Percentiles rank a stretch among this genome's conserved stretches.
phyloP scores from a whole-genome alignment of 768 basidiomycete species.

The Russula sp. region DNA sequence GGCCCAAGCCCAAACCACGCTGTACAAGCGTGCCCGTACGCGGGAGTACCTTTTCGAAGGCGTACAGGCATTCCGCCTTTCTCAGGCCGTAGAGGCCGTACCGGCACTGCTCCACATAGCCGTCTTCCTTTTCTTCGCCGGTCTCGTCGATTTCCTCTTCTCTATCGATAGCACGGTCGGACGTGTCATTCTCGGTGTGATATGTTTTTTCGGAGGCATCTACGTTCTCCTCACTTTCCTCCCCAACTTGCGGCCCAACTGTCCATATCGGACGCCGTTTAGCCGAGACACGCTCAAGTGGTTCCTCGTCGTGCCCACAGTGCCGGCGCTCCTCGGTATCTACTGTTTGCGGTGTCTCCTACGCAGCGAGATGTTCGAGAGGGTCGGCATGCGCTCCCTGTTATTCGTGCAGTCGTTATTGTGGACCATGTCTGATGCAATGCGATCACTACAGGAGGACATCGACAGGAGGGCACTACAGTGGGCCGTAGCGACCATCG shows the following conservation, averaged over 20 bases:
- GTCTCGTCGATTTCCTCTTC: conserved; percentile 22
- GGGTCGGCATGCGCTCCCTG: background rate
- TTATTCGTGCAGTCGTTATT: background rate
- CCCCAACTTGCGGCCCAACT: conserved; percentile 11
- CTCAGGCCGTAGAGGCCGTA: conserved; percentile 8
- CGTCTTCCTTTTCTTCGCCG: conserved; percentile 16
- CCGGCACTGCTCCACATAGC: conserved; percentile 14
- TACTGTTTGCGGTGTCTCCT: background rate
- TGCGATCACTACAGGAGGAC: background rate
- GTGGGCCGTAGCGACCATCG: conserved; percentile 12
- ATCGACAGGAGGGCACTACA: conserved; percentile 15
- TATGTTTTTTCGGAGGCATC: background rate
- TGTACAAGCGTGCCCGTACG: conserved; percentile 13
- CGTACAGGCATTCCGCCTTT: conserved; percentile 5
- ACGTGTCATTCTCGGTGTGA: background rate
- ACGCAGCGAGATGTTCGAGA: background rate
- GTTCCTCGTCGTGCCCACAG: conserved; percentile 1
- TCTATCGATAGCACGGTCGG: conserved; percentile 7
- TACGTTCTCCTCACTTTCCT: conserved; percentile 16
- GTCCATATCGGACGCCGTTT: conserved; percentile 18
- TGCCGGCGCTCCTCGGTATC: background rate
- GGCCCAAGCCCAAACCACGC: background rate
- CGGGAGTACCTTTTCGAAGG: conserved; percentile 20
- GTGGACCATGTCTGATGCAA: conserved; percentile 15
- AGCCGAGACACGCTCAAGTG: conserved; percentile 11